Conservation (phyloP, 768 basidiomycete species). For the Boletellus sp. region DNA sequence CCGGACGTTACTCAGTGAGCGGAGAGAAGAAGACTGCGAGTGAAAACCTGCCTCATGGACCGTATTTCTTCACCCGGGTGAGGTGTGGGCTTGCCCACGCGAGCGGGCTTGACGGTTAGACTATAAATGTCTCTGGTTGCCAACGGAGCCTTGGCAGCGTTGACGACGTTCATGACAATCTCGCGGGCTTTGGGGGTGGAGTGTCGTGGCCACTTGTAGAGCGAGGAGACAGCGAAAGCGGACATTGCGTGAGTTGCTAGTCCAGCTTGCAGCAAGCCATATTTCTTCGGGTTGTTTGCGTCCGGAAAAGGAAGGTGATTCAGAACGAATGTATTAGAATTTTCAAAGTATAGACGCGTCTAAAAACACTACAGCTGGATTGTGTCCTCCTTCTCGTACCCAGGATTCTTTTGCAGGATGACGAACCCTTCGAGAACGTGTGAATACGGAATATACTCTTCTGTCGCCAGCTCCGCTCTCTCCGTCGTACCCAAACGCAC, state of each 20-base stretch:
- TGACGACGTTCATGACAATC: conserved; percentile 19
- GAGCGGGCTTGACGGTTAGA: conserved; percentile 14
- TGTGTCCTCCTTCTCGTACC: conserved; percentile 81
- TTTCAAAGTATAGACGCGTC: conserved; percentile 1
- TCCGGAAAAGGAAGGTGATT: conserved; percentile 4
- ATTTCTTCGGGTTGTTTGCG: not conserved
- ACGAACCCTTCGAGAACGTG: conserved; percentile 92
- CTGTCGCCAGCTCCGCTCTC: conserved; percentile 92
- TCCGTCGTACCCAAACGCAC: conserved; percentile 94
- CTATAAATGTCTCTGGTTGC: conserved; percentile 28
- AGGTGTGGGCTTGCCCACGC: conserved; percentile 30
- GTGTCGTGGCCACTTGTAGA: not conserved
- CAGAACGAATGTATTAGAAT: not conserved
- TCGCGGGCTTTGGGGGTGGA: conserved; percentile 9
- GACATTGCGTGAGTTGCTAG: not conserved
- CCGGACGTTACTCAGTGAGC: not conserved
- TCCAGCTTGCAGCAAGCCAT: not conserved
- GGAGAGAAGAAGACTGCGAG: not conserved
- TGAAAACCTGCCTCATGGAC: conserved; percentile 45
- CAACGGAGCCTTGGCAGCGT: conserved; percentile 20
- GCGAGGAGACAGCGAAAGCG: not conserved
- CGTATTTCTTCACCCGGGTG: conserved; percentile 47
- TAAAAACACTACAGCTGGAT: conserved; percentile 59
- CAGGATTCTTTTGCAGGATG: conserved; percentile 88
- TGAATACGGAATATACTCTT: conserved; percentile 91